Conservation (phyloP, 495 filamentous ascomycete genomes). For the Apodospora peruviana region DNA sequence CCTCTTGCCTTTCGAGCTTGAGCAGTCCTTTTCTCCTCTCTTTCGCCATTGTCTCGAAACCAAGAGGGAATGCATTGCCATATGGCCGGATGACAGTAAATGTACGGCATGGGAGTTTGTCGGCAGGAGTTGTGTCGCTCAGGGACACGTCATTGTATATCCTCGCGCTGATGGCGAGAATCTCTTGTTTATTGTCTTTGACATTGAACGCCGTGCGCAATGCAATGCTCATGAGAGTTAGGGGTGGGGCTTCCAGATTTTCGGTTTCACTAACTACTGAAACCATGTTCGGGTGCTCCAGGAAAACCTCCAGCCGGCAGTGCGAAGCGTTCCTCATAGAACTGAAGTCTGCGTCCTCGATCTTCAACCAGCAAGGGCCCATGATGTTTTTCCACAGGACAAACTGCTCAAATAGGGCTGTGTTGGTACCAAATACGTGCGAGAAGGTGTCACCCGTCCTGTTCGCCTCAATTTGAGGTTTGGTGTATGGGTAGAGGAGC, state of each 20-base stretch:
- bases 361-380: slow-evolving; percentile 95
- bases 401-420: slow-evolving; percentile 93
- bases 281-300: slow-evolving; percentile 69
- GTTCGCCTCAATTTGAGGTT: slow-evolving; percentile 57
- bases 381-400: slow-evolving; percentile 97
- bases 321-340: slow-evolving; percentile 88
- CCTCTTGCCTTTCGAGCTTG: slow-evolving; percentile 75
- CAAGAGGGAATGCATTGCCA: slow-evolving; percentile 68
- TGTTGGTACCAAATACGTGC: slow-evolving; percentile 90
- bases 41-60: slow-evolving; percentile 68
- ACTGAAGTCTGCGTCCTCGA: slow-evolving; percentile 75
- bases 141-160: slow-evolving; percentile 88
- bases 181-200: slow-evolving; percentile 95
- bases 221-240: slow-evolving; percentile 91
- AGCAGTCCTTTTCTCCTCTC: slow-evolving; percentile 61
- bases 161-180: slow-evolving; percentile 80
- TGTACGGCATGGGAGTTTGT: slow-evolving; percentile 80
- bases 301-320: slow-evolving; percentile 90
- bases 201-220: slow-evolving; percentile 82
- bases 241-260: slow-evolving; percentile 69
- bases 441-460: slow-evolving; percentile 85
- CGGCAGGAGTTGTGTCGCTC: slow-evolving; percentile 79
- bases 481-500: slow-evolving; percentile 81
- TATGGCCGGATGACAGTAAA: slow-evolving; percentile 87
- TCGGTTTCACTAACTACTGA: slow-evolving; percentile 67